Conservation (phyloP, 2,329 filamentous ascomycete genomes). For the Aspergillus oerlinghausenensis region DNA sequence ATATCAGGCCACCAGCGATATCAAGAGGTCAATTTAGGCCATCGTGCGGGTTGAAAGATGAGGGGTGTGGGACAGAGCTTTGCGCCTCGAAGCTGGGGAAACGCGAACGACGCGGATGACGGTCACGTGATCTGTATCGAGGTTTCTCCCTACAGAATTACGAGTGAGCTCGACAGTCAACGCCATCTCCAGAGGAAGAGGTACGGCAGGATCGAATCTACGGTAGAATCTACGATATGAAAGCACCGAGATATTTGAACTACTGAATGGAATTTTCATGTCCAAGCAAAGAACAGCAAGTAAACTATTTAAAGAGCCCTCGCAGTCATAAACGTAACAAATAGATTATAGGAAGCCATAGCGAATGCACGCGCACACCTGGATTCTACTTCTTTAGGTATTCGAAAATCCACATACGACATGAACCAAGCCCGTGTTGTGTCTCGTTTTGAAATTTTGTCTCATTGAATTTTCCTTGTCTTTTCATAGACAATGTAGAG, state of each 20-base stretch:
- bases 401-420: constrained; percentile 27
- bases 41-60: constrained; percentile 5
- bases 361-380: constrained; percentile 24
- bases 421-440: constrained; percentile 23
- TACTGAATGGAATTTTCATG: constrained; percentile 27
- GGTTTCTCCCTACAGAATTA: too few relatives aligned
- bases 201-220: neutral
- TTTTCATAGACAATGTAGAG: constrained; percentile 32
- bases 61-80: constrained; percentile 6
- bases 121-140: constrained; percentile 10
- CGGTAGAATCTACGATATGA: neutral
- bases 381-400: constrained; percentile 29
- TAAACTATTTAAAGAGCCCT: constrained; percentile 22
- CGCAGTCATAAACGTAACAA: constrained; percentile 28
- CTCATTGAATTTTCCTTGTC: constrained; percentile 17
- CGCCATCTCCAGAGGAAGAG: too few relatives aligned
- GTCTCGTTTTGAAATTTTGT: constrained; percentile 25
- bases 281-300: constrained; percentile 25
- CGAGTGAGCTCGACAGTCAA: too few relatives aligned
- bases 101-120: constrained; percentile 20
- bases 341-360: constrained; percentile 22
- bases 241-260: constrained; percentile 1
- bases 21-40: constrained; percentile 1
- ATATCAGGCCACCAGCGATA: neutral
- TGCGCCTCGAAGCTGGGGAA: constrained; percentile 9